phyloP scores from a whole-genome alignment of 2,329 filamentous ascomycete genomes.

The Setomelanomma holmii region DNA sequence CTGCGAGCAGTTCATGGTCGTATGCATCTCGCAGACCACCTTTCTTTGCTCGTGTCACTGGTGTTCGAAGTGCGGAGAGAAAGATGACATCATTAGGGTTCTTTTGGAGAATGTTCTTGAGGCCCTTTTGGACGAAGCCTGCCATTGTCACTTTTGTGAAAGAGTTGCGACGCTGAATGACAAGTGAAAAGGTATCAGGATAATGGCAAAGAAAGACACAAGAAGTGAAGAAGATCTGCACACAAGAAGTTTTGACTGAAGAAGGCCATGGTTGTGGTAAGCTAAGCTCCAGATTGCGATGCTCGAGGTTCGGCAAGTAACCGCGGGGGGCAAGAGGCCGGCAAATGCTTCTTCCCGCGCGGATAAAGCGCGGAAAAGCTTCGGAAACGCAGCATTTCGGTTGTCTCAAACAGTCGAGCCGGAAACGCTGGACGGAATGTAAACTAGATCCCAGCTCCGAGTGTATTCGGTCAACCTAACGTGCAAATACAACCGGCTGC shows the following conservation, averaged over 20 bases:
- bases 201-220: constrained; percentile 3
- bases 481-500: background rate
- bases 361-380: constrained; percentile 21
- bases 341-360: constrained; percentile 34
- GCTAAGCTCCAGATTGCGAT: constrained; percentile 27
- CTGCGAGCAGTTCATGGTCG: constrained; percentile 84
- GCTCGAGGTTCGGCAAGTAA: constrained; percentile 46
- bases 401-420: background rate
- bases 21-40: constrained; percentile 86
- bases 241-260: constrained; percentile 14
- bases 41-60: constrained; percentile 82
- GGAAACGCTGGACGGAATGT: background rate
- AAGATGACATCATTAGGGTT: constrained; percentile 83
- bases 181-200: background rate
- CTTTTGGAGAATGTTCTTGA: constrained; percentile 79
- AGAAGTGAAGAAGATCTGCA: constrained; percentile 1
- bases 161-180: constrained; percentile 20
- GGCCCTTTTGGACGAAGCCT: constrained; percentile 63
- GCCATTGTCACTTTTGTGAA: constrained; percentile 45
- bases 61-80: constrained; percentile 87
- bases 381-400: constrained; percentile 8
- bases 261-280: constrained; percentile 29
- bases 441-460: background rate
- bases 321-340: constrained; percentile 32
- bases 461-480: constrained; percentile 1